Evolutionary conservation across 176 grass and related monocot species (phyloP), one percentile per base, ranked within the genome.

Genomic region (Phyllostachys edulis): DNA sequence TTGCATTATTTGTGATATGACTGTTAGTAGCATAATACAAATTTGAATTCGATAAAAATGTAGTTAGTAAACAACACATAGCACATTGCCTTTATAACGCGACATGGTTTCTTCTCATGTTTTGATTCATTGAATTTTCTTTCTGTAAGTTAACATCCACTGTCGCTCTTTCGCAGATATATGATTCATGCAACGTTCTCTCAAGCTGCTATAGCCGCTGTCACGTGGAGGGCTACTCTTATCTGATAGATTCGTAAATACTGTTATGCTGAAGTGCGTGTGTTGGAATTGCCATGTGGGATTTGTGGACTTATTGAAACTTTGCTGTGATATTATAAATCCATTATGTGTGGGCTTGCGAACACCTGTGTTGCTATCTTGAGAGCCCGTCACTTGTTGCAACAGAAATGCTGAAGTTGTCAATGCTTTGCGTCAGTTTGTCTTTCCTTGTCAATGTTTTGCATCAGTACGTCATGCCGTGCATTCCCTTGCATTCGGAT

Each of bases 161-260:
- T 21, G 8, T 36, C 0, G 9, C 32, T 80, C 11, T 71, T 73
- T 63, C 54, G 77, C 82, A 89, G 87, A 63, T 61, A 27, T 75
- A 64, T 16, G 15, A 63, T 40, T 11, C 32, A 89, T 62, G 40
- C 29, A 9, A 49, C 63, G 50, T 51, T 68, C 74, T n/a, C n/a
- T 21, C 0, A 18, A 37, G 52, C 29, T 7, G 55, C 66, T 18
- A 78, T 78, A 73, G 69, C 6, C 46, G 71, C 2, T 88, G 32
- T 79, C 54, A 56, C 18, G 7, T 42, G 5, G 73, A 34, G 29
- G 38, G 69, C 40, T 76, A 40, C 61, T 61, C 17, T 2, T 73
- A 71, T 57, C 36, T 71, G 78, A n/a, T n/a, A 82, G 44, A 82
- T 90, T 42, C 57, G 72, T 86, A 78, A 77, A 82, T 90, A 90